These are phyloP conservation scores for Colletotrichum aenigma DNA, from an alignment of 2,329 filamentous ascomycete genomes.

Conservation along the genomic window DNA sequence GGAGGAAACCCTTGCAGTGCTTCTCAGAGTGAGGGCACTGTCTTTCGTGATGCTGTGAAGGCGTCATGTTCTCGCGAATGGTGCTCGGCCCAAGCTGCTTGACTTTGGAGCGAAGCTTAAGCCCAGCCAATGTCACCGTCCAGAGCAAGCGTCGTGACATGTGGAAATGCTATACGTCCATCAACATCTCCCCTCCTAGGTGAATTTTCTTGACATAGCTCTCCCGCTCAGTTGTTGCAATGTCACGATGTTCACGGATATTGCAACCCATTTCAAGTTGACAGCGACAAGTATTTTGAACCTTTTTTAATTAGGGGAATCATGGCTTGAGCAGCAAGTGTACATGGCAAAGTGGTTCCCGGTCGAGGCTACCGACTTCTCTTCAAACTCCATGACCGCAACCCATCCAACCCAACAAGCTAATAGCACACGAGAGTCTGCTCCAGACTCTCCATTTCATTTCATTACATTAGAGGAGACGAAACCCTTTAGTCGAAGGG, in stretches of 20 bases:
- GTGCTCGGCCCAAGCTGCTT: neutral
- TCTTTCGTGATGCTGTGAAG: neutral
- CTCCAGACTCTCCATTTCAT: neutral
- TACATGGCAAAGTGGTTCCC: constrained; percentile 6
- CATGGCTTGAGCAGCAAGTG: constrained; percentile 2
- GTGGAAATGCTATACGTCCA: neutral
- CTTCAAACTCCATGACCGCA: constrained; percentile 19
- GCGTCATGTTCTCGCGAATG: neutral
- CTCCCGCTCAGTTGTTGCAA: neutral
- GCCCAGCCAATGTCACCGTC: neutral
- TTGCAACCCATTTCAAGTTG: neutral
- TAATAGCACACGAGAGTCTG: constrained; percentile 16
- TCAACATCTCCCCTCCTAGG: neutral
- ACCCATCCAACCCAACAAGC: neutral
- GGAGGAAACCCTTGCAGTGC: constrained; percentile 3
- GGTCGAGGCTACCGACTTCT: neutral
- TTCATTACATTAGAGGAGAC: neutral
- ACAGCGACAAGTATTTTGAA: neutral
- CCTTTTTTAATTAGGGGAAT: neutral
- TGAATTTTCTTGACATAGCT: too few species aligned
- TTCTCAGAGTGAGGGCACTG: neutral
- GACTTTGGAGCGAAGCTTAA: neutral
- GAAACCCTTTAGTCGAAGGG: constrained; percentile 73
- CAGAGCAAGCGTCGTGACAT: neutral
- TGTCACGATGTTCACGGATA: neutral